phyloP scores from a whole-genome alignment of 768 basidiomycete species.

The Termitomyces heimii region DNA sequence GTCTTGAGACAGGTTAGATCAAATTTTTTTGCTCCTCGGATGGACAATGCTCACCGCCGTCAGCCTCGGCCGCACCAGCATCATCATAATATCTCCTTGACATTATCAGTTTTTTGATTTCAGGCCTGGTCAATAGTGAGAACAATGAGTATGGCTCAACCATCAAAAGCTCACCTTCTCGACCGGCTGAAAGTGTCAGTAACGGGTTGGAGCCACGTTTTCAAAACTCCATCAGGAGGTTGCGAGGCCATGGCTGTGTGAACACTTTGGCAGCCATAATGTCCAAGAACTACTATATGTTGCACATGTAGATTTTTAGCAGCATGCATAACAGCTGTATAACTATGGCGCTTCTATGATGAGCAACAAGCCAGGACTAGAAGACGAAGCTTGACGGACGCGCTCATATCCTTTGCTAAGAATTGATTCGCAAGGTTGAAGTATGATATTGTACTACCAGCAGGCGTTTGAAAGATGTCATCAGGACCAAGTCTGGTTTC shows the following conservation, averaged over 20 bases:
- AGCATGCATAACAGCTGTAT: slow-evolving; percentile 29
- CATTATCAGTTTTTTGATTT: slow-evolving; percentile 28
- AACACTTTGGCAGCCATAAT: slow-evolving; percentile 32
- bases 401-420: slow-evolving; percentile 23
- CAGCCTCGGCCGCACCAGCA: slow-evolving; percentile 3
- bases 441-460: slow-evolving; percentile 26
- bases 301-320: slow-evolving; percentile 25
- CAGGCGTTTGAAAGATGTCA: slow-evolving; percentile 26
- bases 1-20: slow-evolving; percentile 13
- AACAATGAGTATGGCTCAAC: not conserved
- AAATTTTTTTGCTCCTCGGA: not conserved
- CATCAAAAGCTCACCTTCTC: slow-evolving; percentile 19
- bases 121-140: slow-evolving; percentile 15
- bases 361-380: not conserved
- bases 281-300: slow-evolving; percentile 33
- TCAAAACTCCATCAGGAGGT: slow-evolving; percentile 16
- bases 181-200: slow-evolving; percentile 23
- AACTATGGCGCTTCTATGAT: slow-evolving; percentile 13
- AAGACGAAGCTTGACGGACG: slow-evolving; percentile 19
- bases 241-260: slow-evolving; percentile 22
- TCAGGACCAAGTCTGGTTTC: slow-evolving; percentile 2
- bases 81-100: slow-evolving; percentile 22
- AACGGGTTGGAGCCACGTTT: slow-evolving; percentile 28
- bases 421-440: slow-evolving; percentile 32
- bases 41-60: slow-evolving; percentile 1